Evolutionary conservation across 1,284 basidiomycete genomes (phyloP).

Genomic region (Stereum hirsutum): DNA sequence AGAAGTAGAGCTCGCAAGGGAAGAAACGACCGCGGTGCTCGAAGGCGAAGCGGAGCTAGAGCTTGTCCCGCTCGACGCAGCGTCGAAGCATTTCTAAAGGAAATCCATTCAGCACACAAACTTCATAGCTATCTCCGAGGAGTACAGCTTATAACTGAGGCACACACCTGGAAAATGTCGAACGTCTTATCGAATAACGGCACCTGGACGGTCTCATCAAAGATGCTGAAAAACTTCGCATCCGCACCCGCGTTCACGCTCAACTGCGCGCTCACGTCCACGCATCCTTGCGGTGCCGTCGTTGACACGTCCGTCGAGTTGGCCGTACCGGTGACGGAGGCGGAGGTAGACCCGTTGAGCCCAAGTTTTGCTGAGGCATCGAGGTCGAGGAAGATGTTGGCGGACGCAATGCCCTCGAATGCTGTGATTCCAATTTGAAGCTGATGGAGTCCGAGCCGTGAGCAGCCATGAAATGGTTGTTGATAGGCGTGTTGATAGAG

Average conservation of each 20-base stretch:
- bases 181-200: constrained; percentile 18
- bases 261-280: constrained; percentile 18
- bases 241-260: constrained; percentile 17
- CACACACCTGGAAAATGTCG: constrained; percentile 18
- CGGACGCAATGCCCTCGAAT: constrained; percentile 20
- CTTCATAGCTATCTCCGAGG: too few relatives aligned
- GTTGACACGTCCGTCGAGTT: neutral
- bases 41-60: too few relatives aligned
- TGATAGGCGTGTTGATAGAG: neutral
- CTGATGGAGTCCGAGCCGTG: too few relatives aligned
- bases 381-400: constrained; percentile 30
- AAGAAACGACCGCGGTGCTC: too few relatives aligned
- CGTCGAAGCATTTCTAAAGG: too few relatives aligned
- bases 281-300: constrained; percentile 15
- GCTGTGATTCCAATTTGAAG: constrained; percentile 25
- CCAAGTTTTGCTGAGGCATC: constrained; percentile 21
- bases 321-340: neutral
- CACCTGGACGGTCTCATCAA: constrained; percentile 16
- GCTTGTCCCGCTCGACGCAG: too few relatives aligned
- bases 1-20: too few relatives aligned
- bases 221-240: constrained; percentile 19
- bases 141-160: too few relatives aligned
- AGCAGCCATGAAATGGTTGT: neutral
- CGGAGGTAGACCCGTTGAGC: neutral
- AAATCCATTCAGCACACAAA: too few relatives aligned